A percentile compares a stretch with the other conserved stretches of the same genome.
These are phyloP conservation scores for Collybiopsis confluens DNA, from an alignment of 768 basidiomycete species.

Conservation along the genomic window DNA sequence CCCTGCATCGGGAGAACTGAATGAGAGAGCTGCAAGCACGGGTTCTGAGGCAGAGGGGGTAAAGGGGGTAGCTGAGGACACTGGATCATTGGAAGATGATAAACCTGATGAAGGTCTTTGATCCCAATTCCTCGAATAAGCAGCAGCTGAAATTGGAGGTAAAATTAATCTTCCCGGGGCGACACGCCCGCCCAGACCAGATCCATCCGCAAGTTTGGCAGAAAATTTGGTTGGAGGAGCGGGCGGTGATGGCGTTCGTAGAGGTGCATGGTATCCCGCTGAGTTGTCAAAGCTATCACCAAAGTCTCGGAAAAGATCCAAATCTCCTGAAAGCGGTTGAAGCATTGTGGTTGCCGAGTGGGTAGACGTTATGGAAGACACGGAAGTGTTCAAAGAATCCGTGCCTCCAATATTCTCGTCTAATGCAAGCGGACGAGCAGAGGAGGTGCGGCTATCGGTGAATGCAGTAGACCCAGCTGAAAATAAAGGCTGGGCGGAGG, in stretches of 20 bases:
- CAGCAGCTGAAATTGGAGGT: neutral
- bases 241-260: slow-evolving; percentile 45
- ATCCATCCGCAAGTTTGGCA: slow-evolving; percentile 5
- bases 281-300: slow-evolving; percentile 23
- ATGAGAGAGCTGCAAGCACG: slow-evolving; percentile 5
- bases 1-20: slow-evolving; percentile 13
- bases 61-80: neutral
- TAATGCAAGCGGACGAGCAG: too few relatives aligned
- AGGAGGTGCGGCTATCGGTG: neutral
- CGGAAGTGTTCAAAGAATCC: slow-evolving; percentile 1
- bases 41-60: neutral
- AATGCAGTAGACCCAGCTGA: slow-evolving; percentile 11
- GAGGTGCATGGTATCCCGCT: slow-evolving; percentile 21
- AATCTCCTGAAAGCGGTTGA: neutral
- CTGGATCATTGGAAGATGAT: neutral
- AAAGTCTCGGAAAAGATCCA: slow-evolving; percentile 1
- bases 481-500: slow-evolving; percentile 17
- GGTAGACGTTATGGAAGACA: neutral
- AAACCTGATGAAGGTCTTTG: neutral
- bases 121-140: slow-evolving; percentile 1
- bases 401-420: neutral
- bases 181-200: neutral
- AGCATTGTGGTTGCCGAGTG: neutral
- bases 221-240: slow-evolving; percentile 32
- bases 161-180: neutral